Base-by-base conservation (phyloP, 176 grass and related monocot species). In the Chloris gayana region DNA sequence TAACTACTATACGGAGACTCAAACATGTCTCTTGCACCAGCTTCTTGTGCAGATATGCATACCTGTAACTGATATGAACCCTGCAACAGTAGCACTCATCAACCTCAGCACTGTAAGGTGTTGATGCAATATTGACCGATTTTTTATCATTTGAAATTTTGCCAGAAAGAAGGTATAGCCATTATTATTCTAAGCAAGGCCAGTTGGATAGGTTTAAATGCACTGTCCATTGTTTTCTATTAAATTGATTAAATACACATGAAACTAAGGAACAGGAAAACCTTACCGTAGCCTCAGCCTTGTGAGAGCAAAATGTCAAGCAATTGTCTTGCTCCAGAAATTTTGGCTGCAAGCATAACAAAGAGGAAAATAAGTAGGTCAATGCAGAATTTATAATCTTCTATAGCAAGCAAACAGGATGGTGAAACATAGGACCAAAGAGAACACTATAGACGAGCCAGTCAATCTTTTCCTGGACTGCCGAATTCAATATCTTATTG, bases 31-130 rank as follows among this genome's bases (percentile, higher is more conserved):
- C 57, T 91, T 82, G 96, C 92, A 70, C 92, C 92, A 82, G 72
- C 90, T 81, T 93, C 92, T 91, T 95, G 92, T 65, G 88, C 90
- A 51, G 79, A 93, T 86, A 99, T 88, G 73, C 69, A 88, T 73
- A 99, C 82, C 91, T 95, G 92, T 35, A 95, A 57, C 68, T 93
- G 86, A 89, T 83, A 95, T 83, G 90, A 78, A 88, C 64, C 93
- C 96, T 99, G 74, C 53, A 88, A 81, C 63, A 83, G 62, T 53
- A 76, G 26, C 79, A 35, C 44, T 74, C 67, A 88, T 70, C 26
- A 86, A 83, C 75, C 59, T 85, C 64, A 76, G 41, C 9, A 21
- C 31, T 47, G 3, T 33, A 59, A 78, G n/a, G 2, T 59, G 7
- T 25, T 59, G 56, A 24, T 59, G 9, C 10, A n/a, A 8, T 10